Evolutionary conservation across 768 basidiomycete species (phyloP).

Genomic region (Collybia sp.): DNA sequence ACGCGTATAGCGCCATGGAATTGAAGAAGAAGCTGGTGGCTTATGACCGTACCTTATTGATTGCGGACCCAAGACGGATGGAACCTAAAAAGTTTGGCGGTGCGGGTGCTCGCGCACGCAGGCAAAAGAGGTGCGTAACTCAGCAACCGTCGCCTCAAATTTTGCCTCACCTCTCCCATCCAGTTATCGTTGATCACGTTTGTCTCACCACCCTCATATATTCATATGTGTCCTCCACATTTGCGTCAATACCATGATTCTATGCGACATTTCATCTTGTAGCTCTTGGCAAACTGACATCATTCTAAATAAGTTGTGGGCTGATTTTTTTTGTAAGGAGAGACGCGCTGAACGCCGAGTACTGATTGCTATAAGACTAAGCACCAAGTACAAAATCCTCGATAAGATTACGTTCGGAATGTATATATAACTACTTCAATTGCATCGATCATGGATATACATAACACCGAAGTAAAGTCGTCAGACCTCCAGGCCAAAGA

Average conservation of each 20-base stretch:
- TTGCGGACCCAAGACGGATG: conserved; percentile 94
- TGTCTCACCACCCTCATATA: conserved; percentile 21
- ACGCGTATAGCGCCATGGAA: conserved; percentile 95
- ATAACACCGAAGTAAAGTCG: too few relatives aligned
- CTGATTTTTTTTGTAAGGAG: too few relatives aligned
- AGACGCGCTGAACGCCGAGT: too few relatives aligned
- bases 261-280: conserved; percentile 21
- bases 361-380: too few relatives aligned
- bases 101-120: conserved; percentile 94
- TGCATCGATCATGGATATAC: too few relatives aligned
- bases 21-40: conserved; percentile 97
- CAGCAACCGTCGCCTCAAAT: not conserved
- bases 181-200: conserved; percentile 71
- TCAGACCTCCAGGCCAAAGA: too few relatives aligned
- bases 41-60: conserved; percentile 88
- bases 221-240: conserved; percentile 33
- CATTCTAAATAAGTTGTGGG: too few relatives aligned
- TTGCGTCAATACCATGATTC: conserved; percentile 27
- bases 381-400: too few relatives aligned
- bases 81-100: conserved; percentile 99
- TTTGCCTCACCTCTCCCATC: conserved; percentile 4
- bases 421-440: too few relatives aligned
- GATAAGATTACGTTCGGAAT: too few relatives aligned
- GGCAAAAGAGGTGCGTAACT: conserved; percentile 84
- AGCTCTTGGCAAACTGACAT: too few relatives aligned